Conservation (phyloP, 2,329 filamentous ascomycete genomes). For the Sporothrix sp. region DNA sequence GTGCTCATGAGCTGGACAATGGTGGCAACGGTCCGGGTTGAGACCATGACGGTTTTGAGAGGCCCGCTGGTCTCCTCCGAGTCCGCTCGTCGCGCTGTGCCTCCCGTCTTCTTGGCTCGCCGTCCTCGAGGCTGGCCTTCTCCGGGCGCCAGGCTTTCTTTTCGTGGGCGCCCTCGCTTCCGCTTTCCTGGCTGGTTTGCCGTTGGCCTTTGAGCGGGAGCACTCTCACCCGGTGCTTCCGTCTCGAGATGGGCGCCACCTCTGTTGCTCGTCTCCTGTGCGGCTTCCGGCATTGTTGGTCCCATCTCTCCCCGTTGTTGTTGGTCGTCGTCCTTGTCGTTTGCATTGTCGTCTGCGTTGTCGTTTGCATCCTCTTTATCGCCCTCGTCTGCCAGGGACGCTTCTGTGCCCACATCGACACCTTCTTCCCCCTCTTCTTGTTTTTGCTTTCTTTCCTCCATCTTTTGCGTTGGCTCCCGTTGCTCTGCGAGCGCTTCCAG, state of each 20-base stretch:
- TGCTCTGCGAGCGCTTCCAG: neutral
- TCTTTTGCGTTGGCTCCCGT: neutral
- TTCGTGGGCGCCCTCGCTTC: neutral
- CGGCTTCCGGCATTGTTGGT: too few relatives aligned
- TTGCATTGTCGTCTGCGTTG: neutral
- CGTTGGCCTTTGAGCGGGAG: too few relatives aligned
- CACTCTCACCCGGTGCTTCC: too few relatives aligned
- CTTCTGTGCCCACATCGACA: neutral
- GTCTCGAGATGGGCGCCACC: too few relatives aligned
- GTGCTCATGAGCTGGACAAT: constrained; percentile 13
- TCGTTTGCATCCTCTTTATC: neutral
- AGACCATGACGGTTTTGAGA: neutral
- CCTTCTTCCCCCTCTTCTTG: neutral
- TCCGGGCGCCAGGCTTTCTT: neutral
- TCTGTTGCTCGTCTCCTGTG: too few relatives aligned
- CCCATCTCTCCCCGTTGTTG: too few relatives aligned
- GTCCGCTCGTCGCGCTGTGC: too few relatives aligned
- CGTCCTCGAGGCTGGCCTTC: too few relatives aligned
- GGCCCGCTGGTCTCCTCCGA: neutral
- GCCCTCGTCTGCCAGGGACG: neutral
- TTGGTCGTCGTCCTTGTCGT: neutral
- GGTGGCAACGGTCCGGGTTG: neutral
- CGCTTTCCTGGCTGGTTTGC: too few relatives aligned
- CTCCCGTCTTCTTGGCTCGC: too few relatives aligned
- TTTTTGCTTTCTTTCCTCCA: neutral